Conservation (phyloP, 306 rosid species). For the Lathyrus sativus region DNA sequence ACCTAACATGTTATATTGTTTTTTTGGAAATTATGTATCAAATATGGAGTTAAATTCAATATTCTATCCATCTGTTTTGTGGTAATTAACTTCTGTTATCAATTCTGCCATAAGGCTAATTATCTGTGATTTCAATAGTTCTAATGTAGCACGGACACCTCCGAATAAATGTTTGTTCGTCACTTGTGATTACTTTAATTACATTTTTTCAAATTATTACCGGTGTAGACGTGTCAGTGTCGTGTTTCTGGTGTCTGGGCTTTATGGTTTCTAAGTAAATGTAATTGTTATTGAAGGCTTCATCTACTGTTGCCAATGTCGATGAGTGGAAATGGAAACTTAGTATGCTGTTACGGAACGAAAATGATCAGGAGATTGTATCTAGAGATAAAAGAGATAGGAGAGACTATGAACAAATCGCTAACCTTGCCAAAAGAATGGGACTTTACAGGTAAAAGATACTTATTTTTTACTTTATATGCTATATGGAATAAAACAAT, state of each 20-base stretch:
- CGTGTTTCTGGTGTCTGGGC: not conserved
- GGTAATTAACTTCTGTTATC: constrained; percentile 19
- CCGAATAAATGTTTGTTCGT: not conserved
- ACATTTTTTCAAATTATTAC: too few species aligned
- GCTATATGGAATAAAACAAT: not conserved
- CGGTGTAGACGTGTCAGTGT: not conserved
- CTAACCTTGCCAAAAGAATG: constrained; percentile 91
- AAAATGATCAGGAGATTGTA: constrained; percentile 89
- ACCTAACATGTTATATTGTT: not conserved
- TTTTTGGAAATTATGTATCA: constrained; percentile 15
- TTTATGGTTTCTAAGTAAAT: constrained; percentile 26
- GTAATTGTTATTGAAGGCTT: constrained; percentile 57
- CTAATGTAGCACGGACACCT: not conserved
- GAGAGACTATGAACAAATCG: constrained; percentile 94
- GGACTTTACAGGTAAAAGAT: constrained; percentile 72
- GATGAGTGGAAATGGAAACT: constrained; percentile 99
- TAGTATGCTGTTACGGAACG: constrained; percentile 77
- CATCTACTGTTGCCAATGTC: constrained; percentile 89
- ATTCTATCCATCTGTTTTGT: constrained; percentile 1
- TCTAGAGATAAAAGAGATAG: constrained; percentile 84
- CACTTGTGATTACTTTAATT: not conserved
- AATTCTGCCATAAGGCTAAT: too few species aligned
- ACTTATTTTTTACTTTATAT: not conserved
- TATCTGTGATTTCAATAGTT: constrained; percentile 3
- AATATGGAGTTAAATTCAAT: constrained; percentile 1